Conservation (phyloP, 495 filamentous ascomycete genomes). For the Tetracladium marchalianum region DNA sequence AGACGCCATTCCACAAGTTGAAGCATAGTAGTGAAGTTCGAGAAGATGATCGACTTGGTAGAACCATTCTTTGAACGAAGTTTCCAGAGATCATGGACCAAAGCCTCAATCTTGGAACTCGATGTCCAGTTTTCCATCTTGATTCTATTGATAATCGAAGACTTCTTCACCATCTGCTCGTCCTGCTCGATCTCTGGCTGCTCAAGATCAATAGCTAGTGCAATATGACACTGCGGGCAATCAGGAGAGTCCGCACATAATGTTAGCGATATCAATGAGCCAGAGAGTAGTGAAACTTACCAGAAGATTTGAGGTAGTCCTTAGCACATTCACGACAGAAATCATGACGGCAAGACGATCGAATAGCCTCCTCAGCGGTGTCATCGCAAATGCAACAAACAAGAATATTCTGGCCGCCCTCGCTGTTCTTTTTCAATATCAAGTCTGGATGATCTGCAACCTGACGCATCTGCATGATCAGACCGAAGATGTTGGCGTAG, state of each 20-base stretch:
- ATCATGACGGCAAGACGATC: slow-evolving; percentile 84
- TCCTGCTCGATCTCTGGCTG: slow-evolving; percentile 90
- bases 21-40: slow-evolving; percentile 95
- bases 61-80: slow-evolving; percentile 83
- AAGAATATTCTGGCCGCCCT: slow-evolving; percentile 80
- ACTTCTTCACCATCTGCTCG: slow-evolving; percentile 73
- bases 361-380: slow-evolving; percentile 86
- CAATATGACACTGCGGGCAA: slow-evolving; percentile 87
- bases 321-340: slow-evolving; percentile 89
- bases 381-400: slow-evolving; percentile 95
- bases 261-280: neutral
- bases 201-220: slow-evolving; percentile 81
- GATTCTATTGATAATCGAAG: slow-evolving; percentile 93
- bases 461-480: slow-evolving; percentile 98
- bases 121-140: slow-evolving; percentile 97
- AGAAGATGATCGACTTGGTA: slow-evolving; percentile 94
- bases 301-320: slow-evolving; percentile 68
- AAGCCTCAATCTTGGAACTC: slow-evolving; percentile 93
- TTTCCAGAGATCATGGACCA: slow-evolving; percentile 86
- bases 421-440: slow-evolving; percentile 74
- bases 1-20: slow-evolving; percentile 96
- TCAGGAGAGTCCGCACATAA: slow-evolving; percentile 43
- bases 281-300: slow-evolving; percentile 27
- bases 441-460: slow-evolving; percentile 92
- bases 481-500: slow-evolving; percentile 79